Evolutionary conservation across 2,329 filamentous ascomycete genomes (phyloP).

Genomic region (Calonectria honghensis): DNA sequence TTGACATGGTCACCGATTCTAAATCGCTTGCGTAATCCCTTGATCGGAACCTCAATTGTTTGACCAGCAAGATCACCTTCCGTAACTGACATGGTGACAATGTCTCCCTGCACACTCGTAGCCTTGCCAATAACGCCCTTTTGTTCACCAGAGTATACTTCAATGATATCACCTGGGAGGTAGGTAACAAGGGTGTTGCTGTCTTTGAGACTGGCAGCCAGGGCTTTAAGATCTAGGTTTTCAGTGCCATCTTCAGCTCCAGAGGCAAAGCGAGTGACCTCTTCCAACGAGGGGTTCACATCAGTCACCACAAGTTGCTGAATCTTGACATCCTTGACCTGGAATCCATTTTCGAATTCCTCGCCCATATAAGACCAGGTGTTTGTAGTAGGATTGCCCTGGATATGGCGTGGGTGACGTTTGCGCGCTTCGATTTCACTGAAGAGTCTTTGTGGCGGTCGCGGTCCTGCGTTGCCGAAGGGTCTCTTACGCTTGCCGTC

Average conservation of each 20-base stretch:
- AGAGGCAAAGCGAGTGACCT: conserved; percentile 94
- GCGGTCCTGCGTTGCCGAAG: conserved; percentile 74
- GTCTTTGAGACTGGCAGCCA: conserved; percentile 92
- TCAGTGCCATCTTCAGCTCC: conserved; percentile 94
- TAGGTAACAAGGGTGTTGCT: conserved; percentile 88
- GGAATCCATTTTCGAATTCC: conserved; percentile 93
- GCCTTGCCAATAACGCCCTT: conserved; percentile 92
- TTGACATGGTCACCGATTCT: conserved; percentile 97
- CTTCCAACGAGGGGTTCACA: conserved; percentile 94
- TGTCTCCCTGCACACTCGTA: conserved; percentile 90
- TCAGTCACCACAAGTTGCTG: conserved; percentile 90
- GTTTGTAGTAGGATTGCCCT: conserved; percentile 84
- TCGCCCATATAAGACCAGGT: conserved; percentile 91
- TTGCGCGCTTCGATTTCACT: conserved; percentile 95
- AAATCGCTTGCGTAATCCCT: conserved; percentile 94
- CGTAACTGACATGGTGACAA: conserved; percentile 90
- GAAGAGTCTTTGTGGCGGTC: conserved; percentile 92
- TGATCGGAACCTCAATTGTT: conserved; percentile 92
- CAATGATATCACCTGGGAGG: conserved; percentile 94
- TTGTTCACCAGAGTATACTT: conserved; percentile 97
- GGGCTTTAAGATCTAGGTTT: conserved; percentile 91
- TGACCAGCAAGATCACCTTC: conserved; percentile 89
- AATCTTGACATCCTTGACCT: conserved; percentile 95
- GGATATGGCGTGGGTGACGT: conserved; percentile 79
- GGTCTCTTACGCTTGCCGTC: conserved; percentile 89